Conservation (phyloP, 2,329 filamentous ascomycete species). For the Apiospora malaysiana region DNA sequence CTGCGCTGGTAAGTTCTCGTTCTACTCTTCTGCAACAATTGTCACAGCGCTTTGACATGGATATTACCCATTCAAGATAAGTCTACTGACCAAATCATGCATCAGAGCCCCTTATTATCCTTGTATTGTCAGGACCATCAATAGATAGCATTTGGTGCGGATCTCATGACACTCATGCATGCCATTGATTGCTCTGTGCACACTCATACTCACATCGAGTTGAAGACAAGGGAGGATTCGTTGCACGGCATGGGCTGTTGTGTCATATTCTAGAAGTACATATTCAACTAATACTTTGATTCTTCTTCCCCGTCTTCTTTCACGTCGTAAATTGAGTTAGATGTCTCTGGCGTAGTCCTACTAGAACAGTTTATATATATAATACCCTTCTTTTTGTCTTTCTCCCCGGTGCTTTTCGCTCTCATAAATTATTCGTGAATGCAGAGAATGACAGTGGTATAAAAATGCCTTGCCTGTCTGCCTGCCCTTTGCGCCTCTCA, state of each 20-base stretch:
- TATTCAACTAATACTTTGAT: not conserved
- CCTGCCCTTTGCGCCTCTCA: not conserved
- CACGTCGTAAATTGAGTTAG: not conserved
- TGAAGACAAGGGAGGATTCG: no score
- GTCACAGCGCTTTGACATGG: no score
- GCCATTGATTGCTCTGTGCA: no score
- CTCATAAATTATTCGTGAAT: not conserved
- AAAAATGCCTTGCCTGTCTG: not conserved
- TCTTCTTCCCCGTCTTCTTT: not conserved
- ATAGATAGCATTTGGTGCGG: not conserved
- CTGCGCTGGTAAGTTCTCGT: slow-evolving; percentile 35
- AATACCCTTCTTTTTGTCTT: not conserved
- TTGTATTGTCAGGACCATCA: slow-evolving; percentile 36
- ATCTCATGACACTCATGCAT: not conserved
- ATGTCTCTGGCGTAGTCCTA: not conserved
- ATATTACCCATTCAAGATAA: no score
- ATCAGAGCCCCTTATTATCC: slow-evolving; percentile 40
- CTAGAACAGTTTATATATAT: not conserved
- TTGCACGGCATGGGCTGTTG: no score
- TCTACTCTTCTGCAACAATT: no score
- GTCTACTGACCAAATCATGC: no score
- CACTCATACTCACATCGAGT: no score
- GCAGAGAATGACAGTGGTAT: not conserved
- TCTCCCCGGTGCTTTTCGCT: not conserved
- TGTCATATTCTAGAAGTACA: no score